Base-by-base conservation (phyloP, 2,329 filamentous ascomycete species). In the Ilyonectria sp. region DNA sequence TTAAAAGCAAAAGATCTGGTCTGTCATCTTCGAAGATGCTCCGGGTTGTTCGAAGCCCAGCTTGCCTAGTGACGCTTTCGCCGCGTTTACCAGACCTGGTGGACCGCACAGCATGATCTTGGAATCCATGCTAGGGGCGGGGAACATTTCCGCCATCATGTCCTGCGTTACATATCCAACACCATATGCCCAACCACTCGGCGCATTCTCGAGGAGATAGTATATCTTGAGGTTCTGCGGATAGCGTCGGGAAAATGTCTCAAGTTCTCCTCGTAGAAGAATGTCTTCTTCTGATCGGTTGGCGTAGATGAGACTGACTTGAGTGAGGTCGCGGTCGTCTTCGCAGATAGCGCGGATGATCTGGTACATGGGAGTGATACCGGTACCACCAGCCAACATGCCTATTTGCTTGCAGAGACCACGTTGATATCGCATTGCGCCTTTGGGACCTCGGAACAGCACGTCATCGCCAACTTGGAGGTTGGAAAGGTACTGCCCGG, bases 261-360 rank as follows among this genome's bases (percentile, higher is more conserved):
- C 89, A 1, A 92, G 83, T 72, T 91, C 83, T 1, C 82, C 69
- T 0, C 87, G 80, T 17, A 92, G 78, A 8, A 92, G 76, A 61
- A 92, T 91, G 69, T 92, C 90, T 2, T 81, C 82, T 70, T 90
- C 88, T 0, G 82, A 83, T 1, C 85, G 82, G 77, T 90, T 91
- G 33, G 87, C 90, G 67, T 90, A 91, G 33, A 92, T 77, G 5
- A 92, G 79, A 50, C 81, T 86, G 47, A 91, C 77, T 69, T 87
- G 78, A 0, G 90, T 91, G 1, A 80, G 82, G 68, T 92, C 90
- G 7, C 77, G 79, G n/a, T 85, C 81, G 60, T 91, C 86, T 73
- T 91, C 89, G 72, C 88, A 90, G 63, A 91, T 89, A 49, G 88
- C 88, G 4, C 89, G 86, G 73, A 91, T 90, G 7, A 92, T 77